Evolutionary conservation across 495 filamentous ascomycete species (phyloP).

Genomic region (Aspergillus steynii): DNA sequence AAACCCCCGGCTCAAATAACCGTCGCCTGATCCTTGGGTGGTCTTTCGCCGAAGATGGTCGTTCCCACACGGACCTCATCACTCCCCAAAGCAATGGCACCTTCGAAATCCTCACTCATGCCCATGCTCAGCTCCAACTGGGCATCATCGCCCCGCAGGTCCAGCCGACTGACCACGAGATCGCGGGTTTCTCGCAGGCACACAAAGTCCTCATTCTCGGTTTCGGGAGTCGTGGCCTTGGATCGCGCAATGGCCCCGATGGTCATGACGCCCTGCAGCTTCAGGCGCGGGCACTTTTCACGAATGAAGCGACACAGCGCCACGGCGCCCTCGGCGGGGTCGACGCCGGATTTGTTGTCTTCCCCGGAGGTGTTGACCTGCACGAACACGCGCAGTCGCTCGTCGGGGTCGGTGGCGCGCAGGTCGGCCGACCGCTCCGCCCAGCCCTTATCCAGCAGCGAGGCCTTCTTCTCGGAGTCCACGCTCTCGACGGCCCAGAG

Average conservation of each 20-base stretch:
- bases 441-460: constrained; percentile 75
- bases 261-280: constrained; percentile 87
- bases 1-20: constrained; percentile 24
- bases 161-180: constrained; percentile 52
- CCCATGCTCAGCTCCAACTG: constrained; percentile 70
- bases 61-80: constrained; percentile 94
- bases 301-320: constrained; percentile 65
- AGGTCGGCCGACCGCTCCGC: constrained; percentile 42
- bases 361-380: constrained; percentile 97
- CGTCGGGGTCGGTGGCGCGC: constrained; percentile 21
- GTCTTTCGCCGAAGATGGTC: constrained; percentile 85
- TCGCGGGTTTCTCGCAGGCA: constrained; percentile 69
- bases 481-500: constrained; percentile 93
- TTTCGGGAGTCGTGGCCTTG: constrained; percentile 64
- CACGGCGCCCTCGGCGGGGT: constrained; percentile 54
- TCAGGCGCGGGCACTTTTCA: constrained; percentile 68
- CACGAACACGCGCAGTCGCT: constrained; percentile 70
- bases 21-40: constrained; percentile 67
- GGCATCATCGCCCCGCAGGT: constrained; percentile 35
- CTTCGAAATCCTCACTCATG: constrained; percentile 96
- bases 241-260: constrained; percentile 91
- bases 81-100: constrained; percentile 79
- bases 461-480: constrained; percentile 83
- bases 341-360: constrained; percentile 76
- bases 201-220: constrained; percentile 89